A percentile compares a stretch with the other conserved stretches of the same genome.
These are phyloP conservation scores for Paulownia fortunei DNA, from an alignment of 257 asterid genomes.

Conservation along the genomic window DNA sequence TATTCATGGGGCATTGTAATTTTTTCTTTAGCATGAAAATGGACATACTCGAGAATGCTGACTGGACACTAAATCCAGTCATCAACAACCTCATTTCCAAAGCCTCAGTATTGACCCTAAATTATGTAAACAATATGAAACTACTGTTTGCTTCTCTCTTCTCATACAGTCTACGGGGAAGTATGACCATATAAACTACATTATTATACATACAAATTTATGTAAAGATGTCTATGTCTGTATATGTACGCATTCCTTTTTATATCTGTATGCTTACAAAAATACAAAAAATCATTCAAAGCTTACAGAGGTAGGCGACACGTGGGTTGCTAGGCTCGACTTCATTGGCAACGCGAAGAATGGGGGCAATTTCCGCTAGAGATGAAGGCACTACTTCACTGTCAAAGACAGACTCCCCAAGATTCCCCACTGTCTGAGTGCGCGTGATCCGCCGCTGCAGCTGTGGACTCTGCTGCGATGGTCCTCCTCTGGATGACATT, in stretches of 20 bases:
- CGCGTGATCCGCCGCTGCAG: constrained; percentile 82
- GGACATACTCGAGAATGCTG: neutral
- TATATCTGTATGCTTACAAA: neutral
- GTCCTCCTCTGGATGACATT: constrained; percentile 74
- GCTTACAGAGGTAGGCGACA: constrained; percentile 91
- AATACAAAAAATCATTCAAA: neutral
- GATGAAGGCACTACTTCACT: constrained; percentile 98
- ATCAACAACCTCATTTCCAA: neutral
- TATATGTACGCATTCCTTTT: neutral
- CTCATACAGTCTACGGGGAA: neutral
- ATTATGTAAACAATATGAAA: neutral
- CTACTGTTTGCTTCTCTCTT: neutral
- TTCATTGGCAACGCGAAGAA: constrained; percentile 98
- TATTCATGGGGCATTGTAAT: neutral
- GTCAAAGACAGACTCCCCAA: constrained; percentile 83
- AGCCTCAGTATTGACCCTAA: neutral
- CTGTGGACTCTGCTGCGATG: constrained; percentile 56
- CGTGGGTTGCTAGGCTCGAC: constrained; percentile 93
- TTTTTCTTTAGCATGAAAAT: neutral
- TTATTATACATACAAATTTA: neutral
- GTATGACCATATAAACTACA: neutral
- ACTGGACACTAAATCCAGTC: neutral
- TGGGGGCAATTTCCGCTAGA: constrained; percentile 88
- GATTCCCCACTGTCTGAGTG: constrained; percentile 85
- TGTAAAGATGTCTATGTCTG: neutral